These are phyloP conservation scores for Artemisia argyi DNA, from an alignment of 129 eudicot species.

Conservation along the genomic window DNA sequence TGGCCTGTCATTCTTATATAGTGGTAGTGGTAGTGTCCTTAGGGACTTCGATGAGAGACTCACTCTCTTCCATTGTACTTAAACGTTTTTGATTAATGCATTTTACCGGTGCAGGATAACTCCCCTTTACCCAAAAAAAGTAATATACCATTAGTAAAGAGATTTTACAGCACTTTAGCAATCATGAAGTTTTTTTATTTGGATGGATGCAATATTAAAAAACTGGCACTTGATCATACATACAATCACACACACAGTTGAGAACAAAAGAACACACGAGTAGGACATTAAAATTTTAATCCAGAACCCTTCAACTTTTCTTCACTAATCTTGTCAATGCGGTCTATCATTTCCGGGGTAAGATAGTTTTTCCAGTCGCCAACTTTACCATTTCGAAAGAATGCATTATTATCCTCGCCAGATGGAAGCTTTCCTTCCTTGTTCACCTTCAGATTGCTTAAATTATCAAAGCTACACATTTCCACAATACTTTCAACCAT, in stretches of 20 bases:
- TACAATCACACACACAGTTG: not conserved
- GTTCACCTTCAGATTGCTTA: conserved; percentile 48
- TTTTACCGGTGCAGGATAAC: no score
- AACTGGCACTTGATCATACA: no score
- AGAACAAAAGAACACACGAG: not conserved
- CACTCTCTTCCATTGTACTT: no score
- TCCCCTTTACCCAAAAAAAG: no score
- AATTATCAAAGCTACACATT: conserved; percentile 47
- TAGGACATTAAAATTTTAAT: not conserved
- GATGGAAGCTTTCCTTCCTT: conserved; percentile 33
- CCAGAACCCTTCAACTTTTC: conserved; percentile 1
- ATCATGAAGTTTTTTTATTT: no score
- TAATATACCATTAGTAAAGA: no score
- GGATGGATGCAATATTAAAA: no score
- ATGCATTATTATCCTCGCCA: conserved; percentile 8
- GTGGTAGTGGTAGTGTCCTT: no score
- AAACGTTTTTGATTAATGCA: no score
- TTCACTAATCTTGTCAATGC: conserved; percentile 18
- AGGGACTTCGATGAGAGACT: no score
- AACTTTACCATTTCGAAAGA: conserved; percentile 37
- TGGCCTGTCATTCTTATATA: no score
- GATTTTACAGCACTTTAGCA: no score
- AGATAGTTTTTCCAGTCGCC: conserved; percentile 43
- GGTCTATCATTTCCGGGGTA: conserved; percentile 29
- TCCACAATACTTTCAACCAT: conserved; percentile 30